Evolutionary conservation across 2,329 filamentous ascomycete species (phyloP).

Genomic region (Cladosporium velox): DNA sequence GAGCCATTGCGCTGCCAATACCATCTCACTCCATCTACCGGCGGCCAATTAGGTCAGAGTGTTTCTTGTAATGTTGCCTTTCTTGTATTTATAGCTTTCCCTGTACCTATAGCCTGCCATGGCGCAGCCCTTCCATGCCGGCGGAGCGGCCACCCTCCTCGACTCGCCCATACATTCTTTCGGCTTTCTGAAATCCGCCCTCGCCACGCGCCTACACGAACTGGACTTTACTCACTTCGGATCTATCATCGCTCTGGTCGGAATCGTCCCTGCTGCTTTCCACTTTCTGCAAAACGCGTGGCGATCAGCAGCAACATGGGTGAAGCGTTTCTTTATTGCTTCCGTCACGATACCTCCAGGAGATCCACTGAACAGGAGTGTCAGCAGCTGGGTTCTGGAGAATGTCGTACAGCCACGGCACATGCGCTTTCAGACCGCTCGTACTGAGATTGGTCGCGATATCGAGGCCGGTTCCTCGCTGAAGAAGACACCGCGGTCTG

Average conservation of each 20-base stretch:
- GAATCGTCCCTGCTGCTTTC: constrained; percentile 28
- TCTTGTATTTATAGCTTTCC: constrained; percentile 13
- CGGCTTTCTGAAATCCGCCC: constrained; percentile 23
- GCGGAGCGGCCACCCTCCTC: constrained; percentile 25
- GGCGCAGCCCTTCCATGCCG: constrained; percentile 26
- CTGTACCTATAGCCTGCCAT: constrained; percentile 17
- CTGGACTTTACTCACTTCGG: constrained; percentile 32
- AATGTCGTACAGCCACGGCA: constrained; percentile 27
- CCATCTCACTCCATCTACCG: not conserved
- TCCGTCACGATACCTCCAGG: constrained; percentile 29
- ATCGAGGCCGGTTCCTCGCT: constrained; percentile 27
- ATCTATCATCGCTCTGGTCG: constrained; percentile 28
- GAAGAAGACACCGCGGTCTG: constrained; percentile 28
- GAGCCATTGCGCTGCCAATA: not conserved
- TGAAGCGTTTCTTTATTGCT: constrained; percentile 30
- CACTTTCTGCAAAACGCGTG: constrained; percentile 25
- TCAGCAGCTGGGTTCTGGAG: constrained; percentile 31
- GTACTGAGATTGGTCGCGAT: constrained; percentile 27
- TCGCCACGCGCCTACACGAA: constrained; percentile 24
- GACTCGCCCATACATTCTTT: constrained; percentile 21
- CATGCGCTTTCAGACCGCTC: constrained; percentile 29
- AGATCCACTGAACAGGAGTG: constrained; percentile 30
- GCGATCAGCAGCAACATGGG: constrained; percentile 26
- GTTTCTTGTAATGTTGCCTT: constrained; percentile 15
- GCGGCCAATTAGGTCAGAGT: not conserved